phyloP scores from a whole-genome alignment of 768 basidiomycete species.

The Sarcodon aspratus region DNA sequence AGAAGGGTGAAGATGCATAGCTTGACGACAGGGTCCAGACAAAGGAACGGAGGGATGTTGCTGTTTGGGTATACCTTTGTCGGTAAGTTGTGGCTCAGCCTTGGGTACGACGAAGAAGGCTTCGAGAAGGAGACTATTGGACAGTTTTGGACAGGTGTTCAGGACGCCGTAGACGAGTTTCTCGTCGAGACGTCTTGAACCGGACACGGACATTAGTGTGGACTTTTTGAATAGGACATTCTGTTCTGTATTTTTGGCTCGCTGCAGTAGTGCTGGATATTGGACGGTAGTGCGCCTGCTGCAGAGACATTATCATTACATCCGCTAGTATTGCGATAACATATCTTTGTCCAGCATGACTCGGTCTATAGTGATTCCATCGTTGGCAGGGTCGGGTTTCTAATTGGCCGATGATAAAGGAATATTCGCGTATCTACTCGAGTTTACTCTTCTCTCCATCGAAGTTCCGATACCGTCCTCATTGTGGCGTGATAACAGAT shows the following conservation, averaged over 20 bases:
- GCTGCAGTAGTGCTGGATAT: background rate
- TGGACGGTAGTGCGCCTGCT: no score
- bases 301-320: no score
- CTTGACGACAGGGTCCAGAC: conserved; percentile 77
- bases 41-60: conserved; percentile 66
- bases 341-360: no score
- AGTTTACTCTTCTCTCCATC: no score
- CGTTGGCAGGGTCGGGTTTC: no score
- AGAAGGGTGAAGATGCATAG: conserved; percentile 49
- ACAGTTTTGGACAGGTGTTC: conserved; percentile 53
- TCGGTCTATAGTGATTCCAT: no score
- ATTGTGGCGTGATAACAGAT: no score
- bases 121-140: conserved; percentile 53
- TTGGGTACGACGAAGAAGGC: conserved; percentile 73
- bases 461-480: no score
- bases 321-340: no score
- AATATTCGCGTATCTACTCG: no score
- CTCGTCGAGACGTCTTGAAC: conserved; percentile 21
- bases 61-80: conserved; percentile 74
- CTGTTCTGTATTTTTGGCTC: background rate
- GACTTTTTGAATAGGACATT: conserved; percentile 2
- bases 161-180: conserved; percentile 46
- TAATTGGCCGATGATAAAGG: no score
- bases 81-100: conserved; percentile 66
- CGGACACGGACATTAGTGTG: background rate